These are phyloP conservation scores for Bremia lactucae DNA, from an alignment of 352 stramenopile species.

Conservation along the genomic window DNA sequence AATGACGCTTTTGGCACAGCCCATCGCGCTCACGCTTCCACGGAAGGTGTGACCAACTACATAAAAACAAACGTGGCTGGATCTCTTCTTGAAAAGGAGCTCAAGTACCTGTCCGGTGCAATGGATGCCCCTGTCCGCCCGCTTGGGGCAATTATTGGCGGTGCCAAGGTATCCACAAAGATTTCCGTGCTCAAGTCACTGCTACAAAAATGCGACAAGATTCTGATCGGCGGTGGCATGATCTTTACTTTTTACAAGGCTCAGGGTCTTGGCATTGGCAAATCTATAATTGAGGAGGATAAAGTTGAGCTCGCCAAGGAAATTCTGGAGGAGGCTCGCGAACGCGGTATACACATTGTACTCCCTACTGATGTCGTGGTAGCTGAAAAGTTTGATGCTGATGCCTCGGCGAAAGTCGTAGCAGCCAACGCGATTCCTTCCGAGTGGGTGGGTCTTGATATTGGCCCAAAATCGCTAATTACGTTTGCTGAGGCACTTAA, in stretches of 20 bases:
- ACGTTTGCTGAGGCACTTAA: slow-evolving; percentile 78
- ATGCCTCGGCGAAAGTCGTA: slow-evolving; percentile 53
- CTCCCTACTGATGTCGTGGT: slow-evolving; percentile 91
- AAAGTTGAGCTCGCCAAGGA: slow-evolving; percentile 90
- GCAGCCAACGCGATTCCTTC: slow-evolving; percentile 84
- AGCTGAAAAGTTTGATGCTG: slow-evolving; percentile 79
- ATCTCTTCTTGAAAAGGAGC: slow-evolving; percentile 96
- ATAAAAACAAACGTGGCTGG: slow-evolving; percentile 88
- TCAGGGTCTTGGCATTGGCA: slow-evolving; percentile 89
- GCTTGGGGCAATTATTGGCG: slow-evolving; percentile 92
- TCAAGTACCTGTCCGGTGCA: slow-evolving; percentile 90
- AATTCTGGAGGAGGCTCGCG: slow-evolving; percentile 82
- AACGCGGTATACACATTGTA: slow-evolving; percentile 83
- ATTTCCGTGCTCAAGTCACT: slow-evolving; percentile 95
- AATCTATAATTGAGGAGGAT: slow-evolving; percentile 91
- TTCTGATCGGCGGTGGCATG: slow-evolving; percentile 94
- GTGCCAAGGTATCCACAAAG: slow-evolving; percentile 93
- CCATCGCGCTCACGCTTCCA: slow-evolving; percentile 96
- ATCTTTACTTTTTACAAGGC: slow-evolving; percentile 98
- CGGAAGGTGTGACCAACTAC: slow-evolving; percentile 93
- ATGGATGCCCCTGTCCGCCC: slow-evolving; percentile 85
- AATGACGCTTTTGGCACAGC: slow-evolving; percentile 98
- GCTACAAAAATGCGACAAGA: slow-evolving; percentile 92
- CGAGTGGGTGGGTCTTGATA: slow-evolving; percentile 93
- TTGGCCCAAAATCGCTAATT: slow-evolving; percentile 46